Evolutionary conservation across 371 early-diverging fungal species (phyloP).

Genomic region (Syncephalastrum contaminatum): DNA sequence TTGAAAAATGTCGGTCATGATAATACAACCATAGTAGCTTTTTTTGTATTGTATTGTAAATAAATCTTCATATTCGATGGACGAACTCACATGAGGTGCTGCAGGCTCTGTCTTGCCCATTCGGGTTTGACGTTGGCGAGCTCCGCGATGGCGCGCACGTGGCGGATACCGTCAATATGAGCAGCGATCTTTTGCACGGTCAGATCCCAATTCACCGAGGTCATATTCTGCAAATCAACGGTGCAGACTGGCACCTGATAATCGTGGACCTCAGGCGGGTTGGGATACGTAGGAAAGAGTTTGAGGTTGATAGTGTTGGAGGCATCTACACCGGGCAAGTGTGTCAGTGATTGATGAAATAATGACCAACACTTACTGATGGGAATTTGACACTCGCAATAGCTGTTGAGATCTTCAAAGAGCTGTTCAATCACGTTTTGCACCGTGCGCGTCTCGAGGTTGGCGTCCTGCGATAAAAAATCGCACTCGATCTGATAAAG

Average conservation of each 20-base stretch:
- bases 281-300: conserved; percentile 77
- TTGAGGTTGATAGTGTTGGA: conserved; percentile 80
- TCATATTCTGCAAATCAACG: conserved; percentile 63
- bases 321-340: conserved; percentile 35
- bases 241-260: conserved; percentile 84
- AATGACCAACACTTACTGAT: conserved; percentile 57
- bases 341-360: not conserved
- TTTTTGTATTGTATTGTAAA: too few relatives aligned
- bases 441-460: conserved; percentile 38
- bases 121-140: conserved; percentile 72
- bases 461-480: conserved; percentile 58
- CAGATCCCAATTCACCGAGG: conserved; percentile 82
- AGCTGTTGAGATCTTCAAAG: conserved; percentile 82
- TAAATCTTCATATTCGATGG: not conserved
- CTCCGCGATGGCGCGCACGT: conserved; percentile 74
- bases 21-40: conserved; percentile 82
- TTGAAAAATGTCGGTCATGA: conserved; percentile 86
- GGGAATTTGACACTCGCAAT: conserved; percentile 86
- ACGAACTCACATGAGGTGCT: conserved; percentile 71
- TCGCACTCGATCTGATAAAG: conserved; percentile 61
- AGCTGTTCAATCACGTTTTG: conserved; percentile 84
- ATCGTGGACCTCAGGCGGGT: conserved; percentile 74
- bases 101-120: conserved; percentile 73
- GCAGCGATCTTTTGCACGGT: conserved; percentile 67
- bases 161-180: conserved; percentile 76